Base-by-base conservation (phyloP, 495 filamentous ascomycete species). In the Tricharina praecox region DNA sequence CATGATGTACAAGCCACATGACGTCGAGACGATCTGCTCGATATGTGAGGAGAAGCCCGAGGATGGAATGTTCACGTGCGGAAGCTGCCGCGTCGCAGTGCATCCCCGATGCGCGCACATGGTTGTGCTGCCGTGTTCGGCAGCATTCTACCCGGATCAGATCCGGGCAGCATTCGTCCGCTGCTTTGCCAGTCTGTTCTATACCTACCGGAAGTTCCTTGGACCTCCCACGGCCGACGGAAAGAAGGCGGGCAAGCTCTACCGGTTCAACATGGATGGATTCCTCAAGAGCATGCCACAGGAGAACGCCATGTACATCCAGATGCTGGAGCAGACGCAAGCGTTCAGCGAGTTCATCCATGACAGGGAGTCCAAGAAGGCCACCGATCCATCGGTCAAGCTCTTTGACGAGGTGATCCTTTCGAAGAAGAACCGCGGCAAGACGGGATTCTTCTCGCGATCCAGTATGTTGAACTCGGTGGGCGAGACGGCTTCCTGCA, bases 321-420 rank as follows among this genome's bases (percentile, higher is more conserved):
- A 66, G 45, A 78, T 88, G 70, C 71, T 97, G 60, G 81, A 82
- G 60, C 82, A 97, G 53, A 97, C 88, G 3, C 90, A 97, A 76
- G 86, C 72, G 13, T 95, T 97, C 64, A 93, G 93, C 59, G 85
- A 95, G 63, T 97, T 96, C 59, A 88, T 95, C 56, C 84, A 92
- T 60, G 84, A 93, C 41, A 77, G 90, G 25, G 90, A 97, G 62
- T 70, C 70, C 13, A 71, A 71, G 26, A 62, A 71, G 9, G 62
- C 73, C 4, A 57, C 63, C 1, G 60, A 72, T 46, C 79, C 85
- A 2, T 54, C 70, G 7, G 82, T 96, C 60, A 76, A 84, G 45
- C 70, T 97, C 19, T 97, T 97, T 62, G 90, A 97, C 64, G 82
- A 93, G 62, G 82, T 97, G 53, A 90, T 97, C 52, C 71, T 94